These are phyloP conservation scores for Kwoniella botswanensis DNA, from an alignment of 768 basidiomycete species.

Conservation along the genomic window DNA sequence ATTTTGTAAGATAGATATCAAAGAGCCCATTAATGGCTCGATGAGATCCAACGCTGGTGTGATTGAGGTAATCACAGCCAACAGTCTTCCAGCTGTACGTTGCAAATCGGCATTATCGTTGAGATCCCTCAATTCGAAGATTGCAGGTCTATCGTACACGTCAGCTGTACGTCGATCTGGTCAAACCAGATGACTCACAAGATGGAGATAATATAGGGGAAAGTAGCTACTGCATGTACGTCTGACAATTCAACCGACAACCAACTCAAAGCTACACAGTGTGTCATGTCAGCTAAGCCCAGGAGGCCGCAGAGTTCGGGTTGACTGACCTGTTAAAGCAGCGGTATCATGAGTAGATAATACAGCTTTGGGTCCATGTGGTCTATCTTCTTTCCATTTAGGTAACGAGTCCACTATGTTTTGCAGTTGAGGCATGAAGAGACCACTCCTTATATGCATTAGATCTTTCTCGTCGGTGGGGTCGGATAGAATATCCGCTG, in stretches of 20 bases:
- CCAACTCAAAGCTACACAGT: constrained; percentile 73
- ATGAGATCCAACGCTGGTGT: constrained; percentile 73
- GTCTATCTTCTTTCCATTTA: constrained; percentile 73
- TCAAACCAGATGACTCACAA: constrained; percentile 64
- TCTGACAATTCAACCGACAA: constrained; percentile 78
- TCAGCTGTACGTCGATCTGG: constrained; percentile 19
- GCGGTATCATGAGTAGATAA: constrained; percentile 91
- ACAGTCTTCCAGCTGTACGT: constrained; percentile 75
- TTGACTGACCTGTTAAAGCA: constrained; percentile 72
- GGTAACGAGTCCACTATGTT: constrained; percentile 68
- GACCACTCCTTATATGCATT: constrained; percentile 72
- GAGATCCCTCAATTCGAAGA: constrained; percentile 86
- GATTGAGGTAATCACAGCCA: constrained; percentile 81
- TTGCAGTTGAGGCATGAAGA: constrained; percentile 67
- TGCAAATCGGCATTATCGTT: constrained; percentile 81
- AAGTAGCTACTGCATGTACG: constrained; percentile 72
- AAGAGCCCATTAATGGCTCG: constrained; percentile 69
- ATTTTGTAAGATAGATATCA: constrained; percentile 78
- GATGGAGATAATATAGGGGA: constrained; percentile 76
- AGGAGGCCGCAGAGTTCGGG: no score
- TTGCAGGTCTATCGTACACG: constrained; percentile 69
- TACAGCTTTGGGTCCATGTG: constrained; percentile 82
- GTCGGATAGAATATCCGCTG: constrained; percentile 69
- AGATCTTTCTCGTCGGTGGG: constrained; percentile 67
- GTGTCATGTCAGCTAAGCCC: constrained; percentile 14